Evolutionary conservation across 2,329 filamentous ascomycete genomes (phyloP).

Genomic region (Curvularia sp.): DNA sequence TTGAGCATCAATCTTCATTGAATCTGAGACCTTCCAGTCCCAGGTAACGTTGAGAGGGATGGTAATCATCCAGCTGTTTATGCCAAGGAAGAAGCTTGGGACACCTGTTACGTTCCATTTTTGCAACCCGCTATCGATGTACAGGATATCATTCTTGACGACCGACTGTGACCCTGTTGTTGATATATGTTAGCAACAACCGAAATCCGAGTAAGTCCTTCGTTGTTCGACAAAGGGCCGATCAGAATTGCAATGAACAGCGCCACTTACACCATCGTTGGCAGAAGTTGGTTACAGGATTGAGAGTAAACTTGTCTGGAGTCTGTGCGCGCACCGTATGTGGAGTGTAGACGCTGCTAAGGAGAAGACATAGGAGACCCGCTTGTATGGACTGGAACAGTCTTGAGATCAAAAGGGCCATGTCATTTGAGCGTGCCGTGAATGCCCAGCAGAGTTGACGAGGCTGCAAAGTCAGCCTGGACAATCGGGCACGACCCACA

Average conservation of each 20-base stretch:
- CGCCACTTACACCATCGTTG: slow-evolving; percentile 1
- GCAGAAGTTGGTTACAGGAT: background rate
- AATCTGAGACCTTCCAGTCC: background rate
- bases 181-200: background rate
- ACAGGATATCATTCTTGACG: background rate
- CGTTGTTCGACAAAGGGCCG: too few relatives aligned
- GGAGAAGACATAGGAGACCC: background rate
- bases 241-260: background rate
- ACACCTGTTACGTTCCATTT: slow-evolving; percentile 1
- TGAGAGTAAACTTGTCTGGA: background rate
- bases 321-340: background rate
- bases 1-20: background rate
- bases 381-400: background rate
- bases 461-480: slow-evolving; percentile 1
- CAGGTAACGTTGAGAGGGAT: background rate
- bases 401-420: background rate
- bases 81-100: background rate
- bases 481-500: background rate
- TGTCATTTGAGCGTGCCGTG: background rate
- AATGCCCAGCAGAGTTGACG: background rate
- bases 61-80: background rate
- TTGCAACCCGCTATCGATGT: slow-evolving; percentile 3
- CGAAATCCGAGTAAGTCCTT: background rate
- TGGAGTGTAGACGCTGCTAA: background rate
- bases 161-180: background rate